phyloP scores from a whole-genome alignment of 2,329 filamentous ascomycete species.

The Lachnellula cervina region DNA sequence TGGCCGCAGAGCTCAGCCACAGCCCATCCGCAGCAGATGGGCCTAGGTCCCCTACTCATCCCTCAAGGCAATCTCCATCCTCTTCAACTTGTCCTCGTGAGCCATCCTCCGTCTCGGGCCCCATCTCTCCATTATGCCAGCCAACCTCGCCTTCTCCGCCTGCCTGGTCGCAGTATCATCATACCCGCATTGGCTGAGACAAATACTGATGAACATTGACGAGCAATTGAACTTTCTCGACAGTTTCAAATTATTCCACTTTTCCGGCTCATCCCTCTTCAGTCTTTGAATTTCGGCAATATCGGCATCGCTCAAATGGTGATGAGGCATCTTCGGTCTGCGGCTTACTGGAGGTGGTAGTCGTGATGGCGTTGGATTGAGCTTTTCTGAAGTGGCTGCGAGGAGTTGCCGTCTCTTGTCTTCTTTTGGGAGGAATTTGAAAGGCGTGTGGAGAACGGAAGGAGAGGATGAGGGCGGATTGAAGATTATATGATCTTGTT shows the following conservation, averaged over 20 bases:
- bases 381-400: slow-evolving; percentile 18
- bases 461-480: slow-evolving; percentile 51
- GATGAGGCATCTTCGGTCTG: slow-evolving; percentile 20
- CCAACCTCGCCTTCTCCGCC: slow-evolving; percentile 40
- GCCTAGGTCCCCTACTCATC: slow-evolving; percentile 18
- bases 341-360: slow-evolving; percentile 25
- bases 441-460: slow-evolving; percentile 60
- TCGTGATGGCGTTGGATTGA: slow-evolving; percentile 8
- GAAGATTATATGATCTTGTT: slow-evolving; percentile 47
- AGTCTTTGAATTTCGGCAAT: slow-evolving; percentile 57
- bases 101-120: slow-evolving; percentile 51
- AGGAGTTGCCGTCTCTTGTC: slow-evolving; percentile 31
- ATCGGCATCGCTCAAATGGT: slow-evolving; percentile 51
- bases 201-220: slow-evolving; percentile 53
- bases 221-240: slow-evolving; percentile 53
- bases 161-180: slow-evolving; percentile 35
- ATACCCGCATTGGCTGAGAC: slow-evolving; percentile 37
- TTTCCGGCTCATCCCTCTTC: slow-evolving; percentile 47
- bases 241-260: slow-evolving; percentile 50
- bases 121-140: slow-evolving; percentile 50
- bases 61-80: slow-evolving; percentile 35
- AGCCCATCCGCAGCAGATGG: background rate
- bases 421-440: slow-evolving; percentile 56
- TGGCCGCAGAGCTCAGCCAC: background rate
- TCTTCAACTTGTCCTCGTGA: slow-evolving; percentile 49